Evolutionary conservation across 768 basidiomycete species (phyloP), one percentile per base, ranked within the genome.

Genomic region (Mycena indigotica): DNA sequence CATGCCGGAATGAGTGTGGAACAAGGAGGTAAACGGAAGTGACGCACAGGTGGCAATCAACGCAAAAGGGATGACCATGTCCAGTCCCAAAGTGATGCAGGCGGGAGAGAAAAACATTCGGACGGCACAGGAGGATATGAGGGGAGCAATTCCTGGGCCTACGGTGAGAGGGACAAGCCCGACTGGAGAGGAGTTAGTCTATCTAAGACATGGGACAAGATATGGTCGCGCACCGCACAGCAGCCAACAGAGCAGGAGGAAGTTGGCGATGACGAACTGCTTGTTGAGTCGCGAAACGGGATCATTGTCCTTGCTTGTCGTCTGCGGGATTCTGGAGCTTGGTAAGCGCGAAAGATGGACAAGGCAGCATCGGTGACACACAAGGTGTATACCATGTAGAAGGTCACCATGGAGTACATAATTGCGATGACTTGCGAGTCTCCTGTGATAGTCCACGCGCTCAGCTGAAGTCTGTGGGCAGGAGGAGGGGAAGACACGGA

Each of bases 391-490:
- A 63, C 48, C 54, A 59, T 56, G 57, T 63, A 63, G 52, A 53
- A 53, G 4, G 57, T 63, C 29, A 13, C 29, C 26, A 56, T 2
- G 1, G 61, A 49, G 13, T 58, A 63, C 4, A 63, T 53, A 12
- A 59, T 39, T 1, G 57, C 61, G 23, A 63, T 63, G 41, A 63
- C 53, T 28, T 63, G 57, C 3, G 61, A 56, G 57, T 63, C 51
- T 1, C 48, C 61, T 62, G 44, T 13, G 28, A n/a, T 30, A 16
- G 26, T 23, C 25, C 3, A 13, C 5, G 28, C 28, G 28, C 23
- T 23, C 29, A 4, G 30, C 28, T 25, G 40, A 10, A 1, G n/a
- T n/a, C n/a, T n/a, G 29, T n/a, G 26, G 4, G 21, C 46, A 1
- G 1, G 26, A 41, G 1, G 26, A 15, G 4, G 5, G 35, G 23